phyloP scores from a whole-genome alignment of 2,329 filamentous ascomycete genomes.

The Phoma herbarum region DNA sequence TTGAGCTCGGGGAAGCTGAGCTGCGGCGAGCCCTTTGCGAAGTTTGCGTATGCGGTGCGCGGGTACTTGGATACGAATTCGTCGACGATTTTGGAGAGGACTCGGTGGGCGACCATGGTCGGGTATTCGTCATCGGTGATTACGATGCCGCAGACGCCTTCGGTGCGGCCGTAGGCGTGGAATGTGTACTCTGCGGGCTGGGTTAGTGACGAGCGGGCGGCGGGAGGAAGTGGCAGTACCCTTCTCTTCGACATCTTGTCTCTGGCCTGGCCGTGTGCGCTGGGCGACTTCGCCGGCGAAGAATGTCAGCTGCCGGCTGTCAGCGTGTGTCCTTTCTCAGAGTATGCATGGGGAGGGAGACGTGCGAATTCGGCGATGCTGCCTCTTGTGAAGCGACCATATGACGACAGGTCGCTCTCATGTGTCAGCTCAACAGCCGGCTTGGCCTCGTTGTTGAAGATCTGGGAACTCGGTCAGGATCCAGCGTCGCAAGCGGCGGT shows the following conservation, averaged over 20 bases:
- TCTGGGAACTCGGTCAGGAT: slow-evolving; percentile 59
- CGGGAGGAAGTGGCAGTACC: slow-evolving; percentile 48
- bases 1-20: slow-evolving; percentile 74
- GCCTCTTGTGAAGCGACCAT: slow-evolving; percentile 77
- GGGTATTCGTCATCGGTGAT: slow-evolving; percentile 60
- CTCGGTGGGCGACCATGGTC: slow-evolving; percentile 82
- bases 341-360: neutral
- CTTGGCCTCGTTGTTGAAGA: slow-evolving; percentile 80
- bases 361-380: slow-evolving; percentile 47
- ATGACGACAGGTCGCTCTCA: slow-evolving; percentile 80
- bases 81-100: slow-evolving; percentile 86
- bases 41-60: slow-evolving; percentile 69
- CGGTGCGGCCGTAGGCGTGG: slow-evolving; percentile 56
- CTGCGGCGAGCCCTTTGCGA: slow-evolving; percentile 52
- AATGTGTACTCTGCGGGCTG: slow-evolving; percentile 68
- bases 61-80: slow-evolving; percentile 84
- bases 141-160: slow-evolving; percentile 59
- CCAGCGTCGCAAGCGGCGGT: slow-evolving; percentile 25
- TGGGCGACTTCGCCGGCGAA: slow-evolving; percentile 90
- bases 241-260: slow-evolving; percentile 86
- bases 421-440: slow-evolving; percentile 78
- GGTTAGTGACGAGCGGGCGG: neutral
- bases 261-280: slow-evolving; percentile 79
- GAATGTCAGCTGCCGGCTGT: slow-evolving; percentile 72
- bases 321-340: slow-evolving; percentile 9